Base-by-base conservation (phyloP, 2,329 filamentous ascomycete genomes). In the Ustilaginoidea virens region DNA sequence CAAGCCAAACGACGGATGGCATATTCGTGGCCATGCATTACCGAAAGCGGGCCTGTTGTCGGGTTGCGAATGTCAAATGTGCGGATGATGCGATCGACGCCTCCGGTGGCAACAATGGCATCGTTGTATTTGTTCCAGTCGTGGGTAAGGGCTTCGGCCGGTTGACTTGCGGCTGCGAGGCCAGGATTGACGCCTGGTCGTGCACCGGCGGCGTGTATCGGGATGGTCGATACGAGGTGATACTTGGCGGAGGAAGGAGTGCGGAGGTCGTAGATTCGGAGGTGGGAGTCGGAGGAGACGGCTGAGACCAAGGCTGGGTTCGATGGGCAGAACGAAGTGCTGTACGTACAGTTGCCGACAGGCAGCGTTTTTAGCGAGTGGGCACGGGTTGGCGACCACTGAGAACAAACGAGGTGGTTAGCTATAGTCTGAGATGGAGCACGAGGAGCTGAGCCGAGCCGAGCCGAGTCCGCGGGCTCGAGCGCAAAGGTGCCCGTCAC, bases 81-180 rank as follows among this genome's bases (percentile, higher is more conserved):
- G 27, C 90, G 74, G 35, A 98, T 76, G 12, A 78, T 59, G 30
- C 80, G 70, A 52, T 98, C 90, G 4, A 96, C 90, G 31, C 90
- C 87, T 1, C 74, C 90, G 0, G 83, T 83, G 0, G 90, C 90
- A 31, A 98, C 61, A 16, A 94, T 63, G 0, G 74, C 78, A 39
- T 85, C 74, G 22, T 80, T 71, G 56, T 98, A 98, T 55, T 98
- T 98, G 60, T 98, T 98, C 90, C 90, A 98, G 53, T 98, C 90
- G 55, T 96, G 90, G 0, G 86, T 93, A 18, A 98, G 67, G 21
- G 82, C 73, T 60, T 98, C 90, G 7, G 73, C 66, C 0, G 85
- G 83, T n/a, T 72, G 61, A 18, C 50, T 54, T 19, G 56, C 48
- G 55, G 57, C 28, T 45, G 51, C 33, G 39, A 47, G 17, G 38